Percentiles rank a stretch among this genome's conserved stretches.
Conservation (phyloP, 164 flowering plant genomes). For the Berberis vulgaris region DNA sequence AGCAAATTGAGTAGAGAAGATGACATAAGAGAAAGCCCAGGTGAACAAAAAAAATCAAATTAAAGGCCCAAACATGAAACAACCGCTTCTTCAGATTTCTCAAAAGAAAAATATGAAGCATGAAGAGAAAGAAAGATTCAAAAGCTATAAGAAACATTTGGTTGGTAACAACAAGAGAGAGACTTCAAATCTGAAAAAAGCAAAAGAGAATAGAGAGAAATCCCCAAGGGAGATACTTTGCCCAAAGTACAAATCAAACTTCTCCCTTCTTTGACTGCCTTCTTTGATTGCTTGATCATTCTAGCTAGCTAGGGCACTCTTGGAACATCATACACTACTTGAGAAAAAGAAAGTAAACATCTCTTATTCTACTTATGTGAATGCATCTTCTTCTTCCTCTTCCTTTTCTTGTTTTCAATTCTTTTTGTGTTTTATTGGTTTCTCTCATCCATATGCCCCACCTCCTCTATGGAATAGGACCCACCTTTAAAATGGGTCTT, state of each 20-base stretch:
- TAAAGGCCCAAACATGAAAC: neutral
- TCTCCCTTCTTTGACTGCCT: conserved; percentile 37
- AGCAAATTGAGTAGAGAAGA: neutral
- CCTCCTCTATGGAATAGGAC: too few species aligned
- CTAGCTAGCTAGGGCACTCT: neutral
- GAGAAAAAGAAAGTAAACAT: too few species aligned
- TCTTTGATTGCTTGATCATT: conserved; percentile 7
- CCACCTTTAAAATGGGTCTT: too few species aligned
- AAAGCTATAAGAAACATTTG: neutral
- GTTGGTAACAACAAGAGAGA: neutral
- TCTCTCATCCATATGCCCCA: too few species aligned
- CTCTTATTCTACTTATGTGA: too few species aligned
- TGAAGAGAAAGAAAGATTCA: neutral
- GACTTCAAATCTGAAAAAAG: conserved; percentile 26
- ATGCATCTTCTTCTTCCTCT: too few species aligned
- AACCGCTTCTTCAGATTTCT: neutral
- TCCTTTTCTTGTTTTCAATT: too few species aligned
- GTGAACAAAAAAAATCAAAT: neutral
- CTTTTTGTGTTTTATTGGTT: too few species aligned
- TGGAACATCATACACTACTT: neutral
- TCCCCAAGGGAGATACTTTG: conserved; percentile 21
- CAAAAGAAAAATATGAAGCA: neutral
- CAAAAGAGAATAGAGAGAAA: conserved; percentile 20
- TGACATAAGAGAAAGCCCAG: conserved; percentile 5
- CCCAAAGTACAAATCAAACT: conserved; percentile 30